Evolutionary conservation across 352 stramenopile species (phyloP).

Genomic region (Phytophthora sansomeana): DNA sequence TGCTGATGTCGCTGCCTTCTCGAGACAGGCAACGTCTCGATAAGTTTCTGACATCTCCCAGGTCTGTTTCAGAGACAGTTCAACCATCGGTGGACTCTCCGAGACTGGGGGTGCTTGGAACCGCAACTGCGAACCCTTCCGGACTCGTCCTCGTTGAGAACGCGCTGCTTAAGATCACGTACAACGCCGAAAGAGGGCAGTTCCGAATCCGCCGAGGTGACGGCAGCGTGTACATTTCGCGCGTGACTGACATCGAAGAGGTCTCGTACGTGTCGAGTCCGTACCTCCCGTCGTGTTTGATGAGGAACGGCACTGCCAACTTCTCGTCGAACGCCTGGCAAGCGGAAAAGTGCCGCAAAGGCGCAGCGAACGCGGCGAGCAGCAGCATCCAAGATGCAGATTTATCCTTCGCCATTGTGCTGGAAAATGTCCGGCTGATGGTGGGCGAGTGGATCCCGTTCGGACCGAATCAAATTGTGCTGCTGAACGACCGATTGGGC

Average conservation of each 20-base stretch:
- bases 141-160: slow-evolving; percentile 92
- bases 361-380: slow-evolving; percentile 55
- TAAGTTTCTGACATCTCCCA: slow-evolving; percentile 54
- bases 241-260: slow-evolving; percentile 96
- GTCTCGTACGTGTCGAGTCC: slow-evolving; percentile 98
- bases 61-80: neutral
- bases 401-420: slow-evolving; percentile 95
- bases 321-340: slow-evolving; percentile 96
- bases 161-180: slow-evolving; percentile 93
- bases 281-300: slow-evolving; percentile 96
- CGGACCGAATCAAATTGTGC: slow-evolving; percentile 97
- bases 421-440: slow-evolving; percentile 97
- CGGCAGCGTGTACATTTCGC: slow-evolving; percentile 91
- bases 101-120: neutral
- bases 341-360: slow-evolving; percentile 86
- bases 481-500: slow-evolving; percentile 97
- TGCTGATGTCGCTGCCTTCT: slow-evolving; percentile 50
- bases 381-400: slow-evolving; percentile 91
- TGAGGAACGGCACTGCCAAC: slow-evolving; percentile 89
- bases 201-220: slow-evolving; percentile 89
- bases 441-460: slow-evolving; percentile 99
- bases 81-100: slow-evolving; percentile 9
- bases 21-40: slow-evolving; percentile 68
- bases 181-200: slow-evolving; percentile 88
- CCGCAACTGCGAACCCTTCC: slow-evolving; percentile 35